Evolutionary conservation across 1,139 yeast species (phyloP), one percentile per base, ranked within the genome.

Genomic region (Saccharomycopsis hybrid): DNA sequence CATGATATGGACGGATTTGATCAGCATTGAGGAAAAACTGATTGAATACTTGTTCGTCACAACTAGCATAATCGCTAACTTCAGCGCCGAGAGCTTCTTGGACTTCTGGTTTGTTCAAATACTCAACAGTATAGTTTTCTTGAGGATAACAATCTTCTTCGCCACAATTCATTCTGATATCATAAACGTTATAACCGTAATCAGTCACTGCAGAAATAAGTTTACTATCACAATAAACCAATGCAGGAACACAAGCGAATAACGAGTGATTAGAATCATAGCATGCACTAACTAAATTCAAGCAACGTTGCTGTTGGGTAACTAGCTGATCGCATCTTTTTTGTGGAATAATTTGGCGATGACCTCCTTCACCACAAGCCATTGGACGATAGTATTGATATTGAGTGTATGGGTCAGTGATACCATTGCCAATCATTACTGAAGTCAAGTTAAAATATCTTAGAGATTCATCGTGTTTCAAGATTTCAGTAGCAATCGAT

Each of bases 331-430:
- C 73, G 66, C 96, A 86, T 38, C 74, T 74, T 37, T 79, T 80
- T 51, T 80, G 82, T 4, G 71, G 61, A 49, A 85, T 69, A 4
- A 86, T 81, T 36, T 85, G 73, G 33, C 78, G 78, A 63, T 82
- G 80, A 1, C 95, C 95, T 52, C 92, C 92, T 61, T 76, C 67
- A 45, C 92, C 92, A 65, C 95, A 86, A 1, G 84, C 90, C 94
- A 85, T 85, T 57, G 90, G 90, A 60, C 78, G 78, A 65, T 85
- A 85, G 62, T 76, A 76, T 51, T 74, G 78, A 60, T 78, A 76
- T 65, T 86, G 95, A 51, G 78, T 70, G 55, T 81, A 72, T 1
- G 92, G 74, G 62, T 86, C 94, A 28, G 94, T 85, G 56, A 85
- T 76, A 51, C 95, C 95, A 65, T 86, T 86, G 39, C 96, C 96